Conservation (phyloP, 2,329 filamentous ascomycete species). For the Paracorniculantispora psalliotae region DNA sequence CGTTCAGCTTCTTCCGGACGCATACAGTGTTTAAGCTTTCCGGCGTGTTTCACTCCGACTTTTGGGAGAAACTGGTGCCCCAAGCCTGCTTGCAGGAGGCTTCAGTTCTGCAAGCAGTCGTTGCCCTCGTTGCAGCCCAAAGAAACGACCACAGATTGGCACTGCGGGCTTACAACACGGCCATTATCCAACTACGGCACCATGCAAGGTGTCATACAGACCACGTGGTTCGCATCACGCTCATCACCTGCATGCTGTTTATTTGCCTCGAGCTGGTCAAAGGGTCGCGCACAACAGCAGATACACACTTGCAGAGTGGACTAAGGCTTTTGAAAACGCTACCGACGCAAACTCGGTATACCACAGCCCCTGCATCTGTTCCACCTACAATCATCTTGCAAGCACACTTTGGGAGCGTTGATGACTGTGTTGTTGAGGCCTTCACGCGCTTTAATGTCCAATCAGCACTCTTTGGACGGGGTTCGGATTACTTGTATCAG, state of each 20-base stretch:
- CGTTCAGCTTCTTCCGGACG: slow-evolving; percentile 18
- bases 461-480: slow-evolving; percentile 23
- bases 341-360: not conserved
- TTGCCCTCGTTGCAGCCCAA: slow-evolving; percentile 36
- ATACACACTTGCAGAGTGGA: slow-evolving; percentile 28
- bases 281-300: slow-evolving; percentile 23
- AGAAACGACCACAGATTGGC: slow-evolving; percentile 18
- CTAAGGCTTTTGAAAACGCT: slow-evolving; percentile 22
- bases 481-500: slow-evolving; percentile 19
- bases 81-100: slow-evolving; percentile 34
- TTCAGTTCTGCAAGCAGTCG: slow-evolving; percentile 36
- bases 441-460: slow-evolving; percentile 26
- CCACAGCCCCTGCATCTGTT: not conserved
- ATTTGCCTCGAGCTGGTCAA: slow-evolving; percentile 35
- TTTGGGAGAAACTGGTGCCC: slow-evolving; percentile 35
- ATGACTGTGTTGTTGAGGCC: slow-evolving; percentile 20
- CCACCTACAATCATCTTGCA: slow-evolving; percentile 7
- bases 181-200: slow-evolving; percentile 30
- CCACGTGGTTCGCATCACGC: slow-evolving; percentile 27
- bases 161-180: slow-evolving; percentile 35
- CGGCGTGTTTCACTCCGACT: slow-evolving; percentile 28
- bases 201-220: slow-evolving; percentile 23
- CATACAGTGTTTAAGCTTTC: slow-evolving; percentile 26
- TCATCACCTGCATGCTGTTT: slow-evolving; percentile 39
- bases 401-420: slow-evolving; percentile 4